Base-by-base conservation (phyloP, 768 basidiomycete species). In the Galerina sulciceps region DNA sequence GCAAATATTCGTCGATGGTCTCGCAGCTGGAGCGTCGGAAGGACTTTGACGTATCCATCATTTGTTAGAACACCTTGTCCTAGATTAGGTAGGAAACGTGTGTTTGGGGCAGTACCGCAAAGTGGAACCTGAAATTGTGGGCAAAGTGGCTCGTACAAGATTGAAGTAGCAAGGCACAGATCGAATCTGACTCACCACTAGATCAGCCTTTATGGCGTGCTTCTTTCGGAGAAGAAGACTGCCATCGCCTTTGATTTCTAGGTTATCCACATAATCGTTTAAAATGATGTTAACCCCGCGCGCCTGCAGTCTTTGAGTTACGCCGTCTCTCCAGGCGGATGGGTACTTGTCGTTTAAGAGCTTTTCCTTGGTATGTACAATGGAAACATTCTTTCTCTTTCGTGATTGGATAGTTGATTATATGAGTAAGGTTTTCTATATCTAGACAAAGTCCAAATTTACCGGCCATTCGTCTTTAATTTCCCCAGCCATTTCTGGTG, bases 291-390 rank as follows among this genome's bases (percentile, higher is more conserved):
- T 73, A 57, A 90, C 72, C 2, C 81, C 83, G 5, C 80, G 80
- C 1, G 65, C 69, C 3, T 59, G 65, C 2, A 86, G 60, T 13
- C 77, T 73, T 2, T 73, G 69, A 48, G 79, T 79, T 1, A 85
- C 65, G 22, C 71, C 76, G n/a, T 75, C 76, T 49, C 90, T 82
- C 71, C 83, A 84, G 43, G 77, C 77, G 2, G 75, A 67, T 0
- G 86, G 80, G 64, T 90, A 91, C 0, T 79, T 69, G 6, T 75
- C 67, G 60, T 87, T 88, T 58, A 90, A 74, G 36, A 89, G 80
- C n/a, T 78, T 68, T 1, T 61, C 52, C n/a, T 80, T 73, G 34
- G 78, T 74, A 14, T 91, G 90, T 8, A 91, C 80, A 53, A 91
- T 79, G 22, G 87, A 88, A 10, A 90, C 79, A 44, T 76, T 72